Base-by-base conservation (phyloP, 805 yeast species). In the Isabelozyma heimii region DNA sequence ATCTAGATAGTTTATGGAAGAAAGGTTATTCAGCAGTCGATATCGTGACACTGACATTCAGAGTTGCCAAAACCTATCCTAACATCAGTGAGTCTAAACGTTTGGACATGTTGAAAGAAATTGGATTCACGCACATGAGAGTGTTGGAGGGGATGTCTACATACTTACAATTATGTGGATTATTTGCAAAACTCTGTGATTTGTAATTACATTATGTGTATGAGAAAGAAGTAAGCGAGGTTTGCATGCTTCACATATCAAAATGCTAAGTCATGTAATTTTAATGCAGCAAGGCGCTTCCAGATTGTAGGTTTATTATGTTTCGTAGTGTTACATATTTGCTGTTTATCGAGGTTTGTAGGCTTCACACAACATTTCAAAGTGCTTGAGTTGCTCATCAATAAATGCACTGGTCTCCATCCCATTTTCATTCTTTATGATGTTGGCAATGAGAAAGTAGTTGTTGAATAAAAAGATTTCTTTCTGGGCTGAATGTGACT, bases 21-120 rank as follows among this genome's bases (percentile, higher is more conserved):
- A 89, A 89, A 62, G 99, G 99, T 5, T 94, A 92, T 65, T 84
- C 92, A 12, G 94, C 97, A 0, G 88, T 90, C 26, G 99, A 94
- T 68, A 89, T 94, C 40, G 90, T 91, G 4, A 85, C 96, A 1
- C 91, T 96, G 47, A 82, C 91, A 60, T 94, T 94, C 71, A 81
- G 89, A 53, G 98, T 94, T 8, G 81, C 90, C 26, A 92, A 91
- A 68, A 81, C 86, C 1, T 61, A 94, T 51, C 83, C 79, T 8
- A 85, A 83, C 15, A 71, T 89, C 8, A 77, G 75, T 40, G 98
- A 94, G 62, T 77, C 76, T 45, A 76, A 74, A 48, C 72, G 96
- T 53, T 73, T 94, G 51, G 92, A 87, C 50, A 79, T 87, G 62
- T 85, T 94, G 54, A 84, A 84, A 61, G 91, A 88, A 57, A 89